Conservation (phyloP, 257 asterid genomes). For the Jaltomata sinuosa region DNA sequence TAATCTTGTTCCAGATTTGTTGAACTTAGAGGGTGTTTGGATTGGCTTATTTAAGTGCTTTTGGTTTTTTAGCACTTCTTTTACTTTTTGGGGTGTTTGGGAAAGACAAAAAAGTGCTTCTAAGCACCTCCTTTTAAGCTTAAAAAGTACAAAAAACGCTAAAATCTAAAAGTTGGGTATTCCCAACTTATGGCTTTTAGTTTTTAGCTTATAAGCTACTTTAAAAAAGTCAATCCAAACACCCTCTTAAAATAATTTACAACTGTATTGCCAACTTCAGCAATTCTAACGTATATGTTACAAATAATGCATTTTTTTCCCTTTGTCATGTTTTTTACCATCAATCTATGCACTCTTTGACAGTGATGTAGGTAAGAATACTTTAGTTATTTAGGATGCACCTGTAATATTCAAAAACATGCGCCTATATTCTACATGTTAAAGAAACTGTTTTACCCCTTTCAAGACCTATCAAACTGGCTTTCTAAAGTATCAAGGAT, state of each 20-base stretch:
- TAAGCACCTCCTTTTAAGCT: too few relatives aligned
- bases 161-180: too few relatives aligned
- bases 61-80: too few relatives aligned
- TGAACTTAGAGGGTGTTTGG: too few relatives aligned
- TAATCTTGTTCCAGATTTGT: neutral
- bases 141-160: too few relatives aligned
- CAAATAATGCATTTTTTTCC: neutral
- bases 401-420: neutral
- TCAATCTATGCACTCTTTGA: neutral
- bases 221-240: too few relatives aligned
- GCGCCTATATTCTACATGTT: neutral
- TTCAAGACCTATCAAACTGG: slow-evolving; percentile 28
- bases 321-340: neutral
- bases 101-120: too few relatives aligned
- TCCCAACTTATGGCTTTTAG: too few relatives aligned
- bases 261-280: neutral
- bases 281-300: neutral
- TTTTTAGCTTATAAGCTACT: too few relatives aligned
- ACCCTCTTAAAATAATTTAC: neutral
- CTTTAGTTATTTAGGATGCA: neutral
- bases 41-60: too few relatives aligned
- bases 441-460: slow-evolving; percentile 2
- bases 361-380: neutral
- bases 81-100: too few relatives aligned
- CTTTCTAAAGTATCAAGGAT: neutral